Evolutionary conservation across 371 early-diverging fungal species (phyloP), one percentile per base, ranked within the genome.

Genomic region (Apophysomyces variabilis): DNA sequence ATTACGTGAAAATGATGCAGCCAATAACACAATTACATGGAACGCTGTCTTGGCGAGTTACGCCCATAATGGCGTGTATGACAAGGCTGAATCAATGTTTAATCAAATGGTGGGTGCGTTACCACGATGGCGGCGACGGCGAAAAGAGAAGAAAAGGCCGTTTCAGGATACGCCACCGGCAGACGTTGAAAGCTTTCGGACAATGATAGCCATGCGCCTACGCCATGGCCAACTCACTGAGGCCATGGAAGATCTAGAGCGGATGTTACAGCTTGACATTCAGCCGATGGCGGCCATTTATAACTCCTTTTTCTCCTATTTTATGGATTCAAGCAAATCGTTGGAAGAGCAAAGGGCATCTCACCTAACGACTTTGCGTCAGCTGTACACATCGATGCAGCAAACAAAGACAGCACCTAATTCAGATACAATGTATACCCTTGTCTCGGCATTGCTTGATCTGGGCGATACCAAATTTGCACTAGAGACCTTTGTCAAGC

Each of bases 401-500:
- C 58, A 73, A 16, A 57, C 38, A 14, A 61, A 74, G 39, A 67
- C 78, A 41, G 63, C 71, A 59, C 77, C 77, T 35, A 83, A 78
- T 65, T 78, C 79, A 32, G 74, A 74, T 37, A 83, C 83, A 46
- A 70, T 83, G 73, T 72, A 80, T 76, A 73, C 73, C 73, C 77
- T 83, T 56, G 69, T 90, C 66, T 80, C 74, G 72, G 74, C 88
- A 70, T 59, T 90, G 66, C 83, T 82, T 62, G 82, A 80, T 80
- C 63, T 75, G 71, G 79, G 87, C 44, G 79, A 80, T 65, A 87
- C 73, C 69, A 68, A 69, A 39, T 65, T 68, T 46, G 83, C 78
- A 38, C 63, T 79, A 64, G 67, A 85, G 77, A 71, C 82, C 61
- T 72, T 87, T 69, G 79, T 76, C 32, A 62, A 64, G 37, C 66